Conservation (phyloP, 495 filamentous ascomycete genomes). For the Aspergillus funiculosus region DNA sequence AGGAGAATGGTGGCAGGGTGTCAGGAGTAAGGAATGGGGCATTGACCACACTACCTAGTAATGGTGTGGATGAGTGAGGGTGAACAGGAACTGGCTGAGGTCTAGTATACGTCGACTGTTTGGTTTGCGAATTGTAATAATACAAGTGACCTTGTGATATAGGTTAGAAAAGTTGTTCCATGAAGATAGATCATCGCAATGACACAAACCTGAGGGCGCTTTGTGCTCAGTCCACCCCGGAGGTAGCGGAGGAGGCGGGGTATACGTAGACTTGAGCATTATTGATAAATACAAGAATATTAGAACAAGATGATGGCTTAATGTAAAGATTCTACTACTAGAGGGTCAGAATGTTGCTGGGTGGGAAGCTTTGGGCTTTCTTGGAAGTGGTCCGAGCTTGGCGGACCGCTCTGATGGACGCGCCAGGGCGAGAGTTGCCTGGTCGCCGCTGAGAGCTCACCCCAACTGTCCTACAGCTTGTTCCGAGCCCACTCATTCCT, state of each 20-base stretch:
- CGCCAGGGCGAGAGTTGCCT: constrained; percentile 47
- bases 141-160: constrained; percentile 63
- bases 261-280: constrained; percentile 44
- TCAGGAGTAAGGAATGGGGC: constrained; percentile 29
- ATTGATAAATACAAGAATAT: not conserved
- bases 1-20: constrained; percentile 38
- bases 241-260: constrained; percentile 53
- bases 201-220: constrained; percentile 65
- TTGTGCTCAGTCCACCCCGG: constrained; percentile 90
- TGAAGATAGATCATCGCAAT: not conserved
- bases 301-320: too few species aligned
- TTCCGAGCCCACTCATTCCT: constrained; percentile 20
- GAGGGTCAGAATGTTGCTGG: not conserved
- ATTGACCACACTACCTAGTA: constrained; percentile 18
- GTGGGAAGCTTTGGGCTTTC: constrained; percentile 13
- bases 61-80: constrained; percentile 23
- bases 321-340: too few species aligned
- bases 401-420: constrained; percentile 38
- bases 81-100: constrained; percentile 43
- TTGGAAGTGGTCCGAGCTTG: constrained; percentile 45
- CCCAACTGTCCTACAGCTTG: constrained; percentile 27
- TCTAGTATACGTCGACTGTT: constrained; percentile 79
- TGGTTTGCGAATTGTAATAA: constrained; percentile 82
- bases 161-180: constrained; percentile 12
- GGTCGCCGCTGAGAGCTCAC: constrained; percentile 27